Base-by-base conservation (phyloP, 305 asterid species). In the Fraxinus sp. region DNA sequence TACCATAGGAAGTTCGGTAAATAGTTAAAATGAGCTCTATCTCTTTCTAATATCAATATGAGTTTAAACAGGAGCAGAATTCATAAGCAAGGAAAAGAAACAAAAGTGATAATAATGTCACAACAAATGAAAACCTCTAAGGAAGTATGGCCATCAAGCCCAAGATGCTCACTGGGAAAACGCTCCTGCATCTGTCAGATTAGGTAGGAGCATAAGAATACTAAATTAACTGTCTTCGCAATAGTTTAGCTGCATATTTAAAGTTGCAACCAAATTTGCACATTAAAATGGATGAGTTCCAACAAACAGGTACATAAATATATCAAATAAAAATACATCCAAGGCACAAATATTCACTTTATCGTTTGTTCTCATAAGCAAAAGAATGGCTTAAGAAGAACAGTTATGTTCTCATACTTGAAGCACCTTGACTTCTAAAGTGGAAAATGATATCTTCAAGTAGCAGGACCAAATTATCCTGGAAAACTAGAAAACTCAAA, bases 171-270 rank as follows among this genome's bases (percentile, higher is more conserved):
- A 83, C 86, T 89, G 71, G 79, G 80, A 81, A 85, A 78, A 80
- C 83, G 88, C 37, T 91, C 97, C 93, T 95, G 94, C 88, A 87
- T 57, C 76, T 71, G 44, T n/a, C 46, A 71, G 44, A 71, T 71
- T 11, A 5, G 46, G 22, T 71, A 71, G 11, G 24, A 71, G 41
- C 44, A 71, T 32, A 71, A 71, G 76, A 71, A 70, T 30, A 70
- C 41, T 30, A 70, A 70, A 70, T 70, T 30, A 70, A 32, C 5
- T 0, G 41, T 30, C 76, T 30, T 32, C 76, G 32, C 41, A 70
- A 22, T 70, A 28, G 22, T 33, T 66, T 70, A 30, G 76, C 39
- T 1, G 41, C 76, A 14, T 24, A 0, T 33, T 74, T 33, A 74
- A 52, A 20, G 79, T 22, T 73, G 18, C 79, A 80, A 4, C 46